Percentiles rank a stretch among this genome's conserved stretches.
Evolutionary conservation across 345 rosid genomes (phyloP).

Genomic region (Gynandropsis gynandra): DNA sequence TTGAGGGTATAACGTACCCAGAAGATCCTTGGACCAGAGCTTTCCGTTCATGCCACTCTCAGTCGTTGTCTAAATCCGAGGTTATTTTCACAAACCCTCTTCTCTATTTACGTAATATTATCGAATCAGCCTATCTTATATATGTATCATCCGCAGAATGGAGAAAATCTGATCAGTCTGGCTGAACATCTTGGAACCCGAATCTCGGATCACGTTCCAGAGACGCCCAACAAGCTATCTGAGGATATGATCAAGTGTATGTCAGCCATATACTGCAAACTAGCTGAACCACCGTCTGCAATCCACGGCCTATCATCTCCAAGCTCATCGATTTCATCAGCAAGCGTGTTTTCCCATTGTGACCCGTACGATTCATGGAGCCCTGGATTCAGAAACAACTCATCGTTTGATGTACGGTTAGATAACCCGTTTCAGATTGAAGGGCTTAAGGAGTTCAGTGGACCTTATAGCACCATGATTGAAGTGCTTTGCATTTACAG

Average conservation of each 20-base stretch:
- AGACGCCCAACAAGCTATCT: constrained; percentile 84
- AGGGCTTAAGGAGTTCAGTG: constrained; percentile 88
- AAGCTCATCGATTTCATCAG: constrained; percentile 62
- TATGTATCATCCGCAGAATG: constrained; percentile 61
- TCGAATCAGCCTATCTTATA: constrained; percentile 1
- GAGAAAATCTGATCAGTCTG: constrained; percentile 64
- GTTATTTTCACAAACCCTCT: constrained; percentile 22
- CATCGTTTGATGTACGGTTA: constrained; percentile 63
- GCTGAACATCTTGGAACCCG: constrained; percentile 93
- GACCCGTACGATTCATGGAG: constrained; percentile 75
- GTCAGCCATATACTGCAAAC: constrained; percentile 85
- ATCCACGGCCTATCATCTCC: constrained; percentile 72
- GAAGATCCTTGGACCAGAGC: constrained; percentile 50
- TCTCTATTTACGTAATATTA: background rate
- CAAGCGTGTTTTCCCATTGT: constrained; percentile 61
- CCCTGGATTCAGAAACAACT: constrained; percentile 65
- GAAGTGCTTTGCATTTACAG: constrained; percentile 82
- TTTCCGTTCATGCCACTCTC: constrained; percentile 72
- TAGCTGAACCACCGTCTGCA: constrained; percentile 68
- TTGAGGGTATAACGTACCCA: constrained; percentile 42
- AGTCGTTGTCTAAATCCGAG: constrained; percentile 69
- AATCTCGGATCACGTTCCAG: constrained; percentile 84
- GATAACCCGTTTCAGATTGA: constrained; percentile 87
- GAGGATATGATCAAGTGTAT: constrained; percentile 95
- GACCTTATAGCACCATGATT: constrained; percentile 77